A percentile compares a stretch with the other conserved stretches of the same genome.
phyloP scores from a whole-genome alignment of 73 alveolate genomes.

The Effrenium voratum region DNA sequence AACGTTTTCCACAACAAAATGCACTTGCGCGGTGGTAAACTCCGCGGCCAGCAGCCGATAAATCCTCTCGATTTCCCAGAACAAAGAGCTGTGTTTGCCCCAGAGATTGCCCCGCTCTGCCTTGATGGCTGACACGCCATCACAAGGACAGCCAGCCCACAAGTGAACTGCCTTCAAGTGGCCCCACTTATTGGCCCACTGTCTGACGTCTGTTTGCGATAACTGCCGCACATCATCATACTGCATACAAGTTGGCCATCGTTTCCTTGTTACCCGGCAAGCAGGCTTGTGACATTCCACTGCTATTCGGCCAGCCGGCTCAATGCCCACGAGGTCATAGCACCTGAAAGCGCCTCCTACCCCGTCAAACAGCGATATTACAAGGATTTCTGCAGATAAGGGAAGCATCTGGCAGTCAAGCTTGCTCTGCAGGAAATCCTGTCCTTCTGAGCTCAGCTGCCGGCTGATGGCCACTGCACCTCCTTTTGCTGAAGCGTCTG shows the following conservation, averaged over 20 bases:
- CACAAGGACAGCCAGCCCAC: background rate
- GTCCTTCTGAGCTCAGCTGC: background rate
- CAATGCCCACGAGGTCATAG: background rate
- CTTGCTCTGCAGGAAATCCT: background rate
- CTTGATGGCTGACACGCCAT: background rate
- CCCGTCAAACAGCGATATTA: background rate
- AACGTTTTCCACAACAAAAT: conserved; percentile 4
- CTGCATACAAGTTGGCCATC: background rate
- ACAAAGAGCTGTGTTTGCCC: background rate
- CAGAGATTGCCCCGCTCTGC: background rate
- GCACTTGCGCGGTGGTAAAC: background rate
- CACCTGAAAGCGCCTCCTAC: background rate
- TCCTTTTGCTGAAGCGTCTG: background rate
- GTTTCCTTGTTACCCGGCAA: background rate
- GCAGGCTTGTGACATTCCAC: background rate
- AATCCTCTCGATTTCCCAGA: background rate
- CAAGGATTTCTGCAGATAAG: background rate
- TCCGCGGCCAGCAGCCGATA: background rate
- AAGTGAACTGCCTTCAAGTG: background rate
- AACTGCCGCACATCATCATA: background rate
- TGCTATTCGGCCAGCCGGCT: background rate
- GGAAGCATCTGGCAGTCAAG: background rate
- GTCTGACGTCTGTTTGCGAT: background rate
- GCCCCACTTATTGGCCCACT: background rate
- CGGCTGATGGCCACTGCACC: background rate